Evolutionary conservation across 192 early-diverging fungal genomes (phyloP).

Genomic region (Entomortierella lignicola): DNA sequence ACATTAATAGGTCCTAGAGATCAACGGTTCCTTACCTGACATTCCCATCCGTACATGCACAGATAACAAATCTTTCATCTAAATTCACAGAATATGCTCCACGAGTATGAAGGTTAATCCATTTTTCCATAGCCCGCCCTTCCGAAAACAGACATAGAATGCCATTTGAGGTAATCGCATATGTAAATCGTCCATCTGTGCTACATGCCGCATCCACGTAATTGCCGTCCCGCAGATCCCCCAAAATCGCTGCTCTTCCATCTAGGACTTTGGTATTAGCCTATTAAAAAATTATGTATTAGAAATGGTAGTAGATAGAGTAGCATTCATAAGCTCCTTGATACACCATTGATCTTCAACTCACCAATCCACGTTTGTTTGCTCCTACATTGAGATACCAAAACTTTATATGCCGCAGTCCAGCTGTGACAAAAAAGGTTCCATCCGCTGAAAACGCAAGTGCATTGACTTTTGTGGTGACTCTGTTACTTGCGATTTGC

Average conservation of each 20-base stretch:
- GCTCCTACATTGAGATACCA: slow-evolving; percentile 73
- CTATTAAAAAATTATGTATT: no score
- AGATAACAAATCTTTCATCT: slow-evolving; percentile 69
- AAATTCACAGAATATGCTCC: slow-evolving; percentile 72
- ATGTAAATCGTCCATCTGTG: slow-evolving; percentile 58
- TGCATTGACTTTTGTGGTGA: slow-evolving; percentile 69
- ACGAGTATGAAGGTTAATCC: slow-evolving; percentile 82
- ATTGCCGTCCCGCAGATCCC: slow-evolving; percentile 72
- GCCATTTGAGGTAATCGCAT: slow-evolving; percentile 78
- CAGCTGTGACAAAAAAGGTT: slow-evolving; percentile 80
- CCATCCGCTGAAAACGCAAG: slow-evolving; percentile 73
- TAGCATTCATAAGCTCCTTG: no score
- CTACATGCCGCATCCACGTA: slow-evolving; percentile 78
- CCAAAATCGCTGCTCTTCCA: slow-evolving; percentile 74
- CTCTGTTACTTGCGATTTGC: slow-evolving; percentile 70
- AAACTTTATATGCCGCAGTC: slow-evolving; percentile 82
- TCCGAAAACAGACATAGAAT: slow-evolving; percentile 75
- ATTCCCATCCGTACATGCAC: slow-evolving; percentile 81
- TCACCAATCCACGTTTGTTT: slow-evolving; percentile 39
- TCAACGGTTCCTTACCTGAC: slow-evolving; percentile 58
- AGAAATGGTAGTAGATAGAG: no score
- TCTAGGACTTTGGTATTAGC: slow-evolving; percentile 67
- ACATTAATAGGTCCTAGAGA: no score
- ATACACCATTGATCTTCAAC: slow-evolving; percentile 4
- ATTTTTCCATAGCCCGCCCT: slow-evolving; percentile 75